These are phyloP conservation scores for Ceratocystis destructans DNA, from an alignment of 2,329 filamentous ascomycete species.

Conservation along the genomic window DNA sequence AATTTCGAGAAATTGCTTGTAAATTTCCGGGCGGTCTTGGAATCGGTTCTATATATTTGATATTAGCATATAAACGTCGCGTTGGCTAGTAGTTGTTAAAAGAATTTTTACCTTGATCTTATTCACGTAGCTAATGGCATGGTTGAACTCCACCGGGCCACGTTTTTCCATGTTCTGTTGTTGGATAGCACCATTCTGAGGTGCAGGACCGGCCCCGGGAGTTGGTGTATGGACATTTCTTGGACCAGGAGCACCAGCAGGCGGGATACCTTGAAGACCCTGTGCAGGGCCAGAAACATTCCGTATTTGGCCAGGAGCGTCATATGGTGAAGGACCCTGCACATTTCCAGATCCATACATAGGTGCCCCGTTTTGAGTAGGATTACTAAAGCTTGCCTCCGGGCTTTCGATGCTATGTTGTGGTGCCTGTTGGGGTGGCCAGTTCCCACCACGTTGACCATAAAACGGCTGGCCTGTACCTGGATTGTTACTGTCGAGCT, in stretches of 20 bases:
- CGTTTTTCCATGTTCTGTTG: conserved; percentile 63
- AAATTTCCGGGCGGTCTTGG: conserved; percentile 90
- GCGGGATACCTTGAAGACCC: conserved; percentile 17
- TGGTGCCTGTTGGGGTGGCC: conserved; percentile 35
- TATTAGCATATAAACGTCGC: background rate
- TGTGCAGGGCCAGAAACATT: conserved; percentile 19
- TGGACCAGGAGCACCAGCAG: conserved; percentile 29
- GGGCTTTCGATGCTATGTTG: conserved; percentile 45
- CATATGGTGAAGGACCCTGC: conserved; percentile 22
- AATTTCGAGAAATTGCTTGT: conserved; percentile 98
- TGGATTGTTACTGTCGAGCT: conserved; percentile 32
- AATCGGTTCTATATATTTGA: conserved; percentile 66
- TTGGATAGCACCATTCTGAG: conserved; percentile 46
- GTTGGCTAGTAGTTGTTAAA: background rate
- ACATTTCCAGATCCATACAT: conserved; percentile 31
- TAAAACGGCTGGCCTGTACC: conserved; percentile 34
- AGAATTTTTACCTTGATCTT: conserved; percentile 75
- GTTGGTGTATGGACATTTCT: conserved; percentile 47
- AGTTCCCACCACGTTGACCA: conserved; percentile 36
- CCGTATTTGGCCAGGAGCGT: conserved; percentile 25
- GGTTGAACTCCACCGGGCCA: conserved; percentile 95
- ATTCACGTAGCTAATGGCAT: conserved; percentile 98
- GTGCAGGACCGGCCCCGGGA: conserved; percentile 41
- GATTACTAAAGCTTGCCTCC: conserved; percentile 47
- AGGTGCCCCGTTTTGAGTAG: conserved; percentile 36